phyloP scores from a whole-genome alignment of 306 rosid genomes.

The Trifolium pratense region DNA sequence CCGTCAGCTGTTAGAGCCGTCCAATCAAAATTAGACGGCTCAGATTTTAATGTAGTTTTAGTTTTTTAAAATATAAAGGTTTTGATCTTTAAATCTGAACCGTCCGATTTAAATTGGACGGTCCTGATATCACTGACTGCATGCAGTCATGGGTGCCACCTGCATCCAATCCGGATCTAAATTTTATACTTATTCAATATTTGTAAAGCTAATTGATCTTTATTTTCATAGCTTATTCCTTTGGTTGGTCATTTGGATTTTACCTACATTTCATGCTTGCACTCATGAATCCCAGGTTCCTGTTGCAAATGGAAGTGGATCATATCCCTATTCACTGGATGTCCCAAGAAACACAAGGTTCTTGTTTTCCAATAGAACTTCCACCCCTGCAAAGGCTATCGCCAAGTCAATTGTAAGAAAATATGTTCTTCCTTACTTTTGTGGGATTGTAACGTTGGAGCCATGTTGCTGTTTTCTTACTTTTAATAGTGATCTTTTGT shows the following conservation, averaged over 20 bases:
- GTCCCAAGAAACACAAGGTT: constrained; percentile 96
- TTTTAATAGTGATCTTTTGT: constrained; percentile 38
- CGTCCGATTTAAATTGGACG: too few species aligned
- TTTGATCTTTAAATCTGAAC: too few species aligned
- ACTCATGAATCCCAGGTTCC: constrained; percentile 73
- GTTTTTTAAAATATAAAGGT: too few species aligned
- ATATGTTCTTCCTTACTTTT: constrained; percentile 32
- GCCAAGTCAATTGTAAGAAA: constrained; percentile 89
- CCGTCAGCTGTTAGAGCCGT: too few species aligned
- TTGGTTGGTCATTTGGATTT: constrained; percentile 9
- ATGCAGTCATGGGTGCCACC: too few species aligned
- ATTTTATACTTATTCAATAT: constrained; percentile 1
- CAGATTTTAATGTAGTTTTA: too few species aligned
- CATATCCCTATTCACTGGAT: constrained; percentile 89
- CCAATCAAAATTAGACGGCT: too few species aligned
- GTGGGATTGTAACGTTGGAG: constrained; percentile 27
- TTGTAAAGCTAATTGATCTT: constrained; percentile 27
- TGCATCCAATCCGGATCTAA: too few species aligned
- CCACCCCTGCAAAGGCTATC: constrained; percentile 87
- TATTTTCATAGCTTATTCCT: constrained; percentile 24
- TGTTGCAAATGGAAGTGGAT: constrained; percentile 97
- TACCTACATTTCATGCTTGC: constrained; percentile 34
- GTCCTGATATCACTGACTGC: too few species aligned
- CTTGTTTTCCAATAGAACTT: constrained; percentile 86
- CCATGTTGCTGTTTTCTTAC: constrained; percentile 30